Percentiles rank a stretch among this genome's conserved stretches.
Conservation (phyloP, 2,329 filamentous ascomycete species). For the Cercospora sp. region DNA sequence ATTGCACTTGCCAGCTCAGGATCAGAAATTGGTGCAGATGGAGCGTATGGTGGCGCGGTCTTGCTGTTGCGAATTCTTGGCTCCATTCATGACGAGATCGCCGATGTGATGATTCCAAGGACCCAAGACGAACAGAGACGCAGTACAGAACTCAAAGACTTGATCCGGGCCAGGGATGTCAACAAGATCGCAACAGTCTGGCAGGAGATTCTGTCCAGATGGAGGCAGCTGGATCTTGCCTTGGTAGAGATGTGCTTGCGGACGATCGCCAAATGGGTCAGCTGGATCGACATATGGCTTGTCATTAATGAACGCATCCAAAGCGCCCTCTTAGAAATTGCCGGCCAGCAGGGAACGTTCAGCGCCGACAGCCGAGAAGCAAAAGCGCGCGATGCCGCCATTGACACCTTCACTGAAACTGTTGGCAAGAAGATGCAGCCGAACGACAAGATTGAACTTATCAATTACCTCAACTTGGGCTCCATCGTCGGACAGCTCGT, state of each 20-base stretch:
- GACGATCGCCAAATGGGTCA: constrained; percentile 95
- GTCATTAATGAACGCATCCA: constrained; percentile 90
- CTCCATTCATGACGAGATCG: constrained; percentile 95
- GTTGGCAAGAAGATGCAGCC: constrained; percentile 98
- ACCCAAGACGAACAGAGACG: constrained; percentile 77
- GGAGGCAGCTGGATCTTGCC: constrained; percentile 64
- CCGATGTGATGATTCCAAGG: constrained; percentile 81
- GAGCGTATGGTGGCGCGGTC: constrained; percentile 74
- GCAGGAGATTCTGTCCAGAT: constrained; percentile 84
- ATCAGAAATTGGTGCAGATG: constrained; percentile 53
- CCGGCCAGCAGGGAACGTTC: constrained; percentile 67
- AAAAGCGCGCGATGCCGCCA: constrained; percentile 82
- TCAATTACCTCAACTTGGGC: constrained; percentile 82
- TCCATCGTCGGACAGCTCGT: constrained; percentile 85
- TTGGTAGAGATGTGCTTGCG: constrained; percentile 86
- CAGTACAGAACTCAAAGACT: constrained; percentile 87
- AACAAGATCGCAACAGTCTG: constrained; percentile 84
- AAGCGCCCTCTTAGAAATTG: constrained; percentile 78
- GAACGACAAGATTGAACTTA: constrained; percentile 89
- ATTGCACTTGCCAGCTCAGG: constrained; percentile 67
- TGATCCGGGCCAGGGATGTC: constrained; percentile 82
- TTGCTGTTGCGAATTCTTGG: constrained; percentile 86
- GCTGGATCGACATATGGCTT: constrained; percentile 96
- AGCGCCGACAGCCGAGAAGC: constrained; percentile 61
- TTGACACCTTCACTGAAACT: constrained; percentile 94